Evolutionary conservation across 2,329 filamentous ascomycete species (phyloP), one percentile per base, ranked within the genome.

Genomic region (Chaetomium strumarium): DNA sequence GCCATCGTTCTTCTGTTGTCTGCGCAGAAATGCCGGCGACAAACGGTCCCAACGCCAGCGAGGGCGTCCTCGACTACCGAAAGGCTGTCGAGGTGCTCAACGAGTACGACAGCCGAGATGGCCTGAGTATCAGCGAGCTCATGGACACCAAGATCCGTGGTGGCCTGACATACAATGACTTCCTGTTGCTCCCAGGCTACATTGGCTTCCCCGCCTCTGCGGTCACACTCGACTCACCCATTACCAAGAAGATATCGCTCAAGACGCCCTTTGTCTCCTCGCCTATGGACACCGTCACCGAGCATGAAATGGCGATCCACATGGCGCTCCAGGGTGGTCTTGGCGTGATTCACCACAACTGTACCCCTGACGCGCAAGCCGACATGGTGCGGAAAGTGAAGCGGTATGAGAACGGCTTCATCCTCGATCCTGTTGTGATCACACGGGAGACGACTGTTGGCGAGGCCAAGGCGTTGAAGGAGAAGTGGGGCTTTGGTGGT

Each of bases 381-480:
- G 91, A 96, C 76, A 99, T 99, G 93, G 89, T 99, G 62, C 84
- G 90, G 72, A 97, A 96, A 78, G 93, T 99, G 64, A 99, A 99
- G 86, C 83, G 93, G 67, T 99, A 90, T 73, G 93, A 99, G 77
- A 99, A 99, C 76, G 93, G 93, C 63, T 99, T 99, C 78, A 99
- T 99, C 68, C 79, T 90, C 43, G 95, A 99, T 67, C 93, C 93
- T 40, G 84, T 99, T 53, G 91, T 97, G 67, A 89, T 99, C 64
- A 86, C 82, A 65, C 88, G 88, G 55, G 81, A 80, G 61, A 95
- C 90, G 60, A 96, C 92, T 37, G 88, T 99, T 53, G 89, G 83
- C 48, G 91, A 97, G 73, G 92, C 90, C 54, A 92, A 87, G 72
- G 85, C 86, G 31, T 78, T 99, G 62, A 99, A 96, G 80, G 88